Evolutionary conservation across 345 rosid species (phyloP), one percentile per base, ranked within the genome.

Genomic region (Geranium brycei): DNA sequence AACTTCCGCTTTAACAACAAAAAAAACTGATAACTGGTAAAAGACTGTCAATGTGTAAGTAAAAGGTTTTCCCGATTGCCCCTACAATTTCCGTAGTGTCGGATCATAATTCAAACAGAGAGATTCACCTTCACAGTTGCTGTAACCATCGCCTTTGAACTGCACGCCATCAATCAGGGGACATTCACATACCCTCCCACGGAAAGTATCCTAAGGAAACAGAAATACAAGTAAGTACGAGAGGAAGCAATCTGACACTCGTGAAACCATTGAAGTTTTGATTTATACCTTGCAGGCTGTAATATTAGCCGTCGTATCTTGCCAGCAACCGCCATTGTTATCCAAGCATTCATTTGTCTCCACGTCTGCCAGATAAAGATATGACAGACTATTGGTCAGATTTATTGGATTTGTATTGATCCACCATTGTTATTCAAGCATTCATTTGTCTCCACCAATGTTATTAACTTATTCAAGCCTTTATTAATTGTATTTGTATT

Each of bases 131-230:
- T 91, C 96, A 81, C 99, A 93, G 51, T 82, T 83, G 77, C 73
- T 86, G 75, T 93, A 93, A 68, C 97, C 99, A 76, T 93, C 97
- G 76, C 99, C 97, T 74, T 79, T 93, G 73, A 93, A 93, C 79
- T 79, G 89, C 76, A 93, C 91, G 32, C 95, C 99, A 84, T 90
- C 88, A 53, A 93, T 91, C 64, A 82, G 56, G 59, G 99, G 97
- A 62, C 99, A 93, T 64, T 82, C 96, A 58, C 99, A 93, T 62
- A 90, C 92, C 69, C 83, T 86, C 66, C 99, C 99, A 65, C 99
- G 96, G 65, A 93, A 93, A n/a, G 99, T 93, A 78, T 93, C 99
- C 99, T 93, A 77, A 64, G 51, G 56, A 59, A 64, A 8, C 2
- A 15, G 5, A 60, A 47, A 6, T 13, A 47, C 1, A 5, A 5